Conservation (phyloP, 83 land plant genomes). For the Diphasiastrum complanatum region DNA sequence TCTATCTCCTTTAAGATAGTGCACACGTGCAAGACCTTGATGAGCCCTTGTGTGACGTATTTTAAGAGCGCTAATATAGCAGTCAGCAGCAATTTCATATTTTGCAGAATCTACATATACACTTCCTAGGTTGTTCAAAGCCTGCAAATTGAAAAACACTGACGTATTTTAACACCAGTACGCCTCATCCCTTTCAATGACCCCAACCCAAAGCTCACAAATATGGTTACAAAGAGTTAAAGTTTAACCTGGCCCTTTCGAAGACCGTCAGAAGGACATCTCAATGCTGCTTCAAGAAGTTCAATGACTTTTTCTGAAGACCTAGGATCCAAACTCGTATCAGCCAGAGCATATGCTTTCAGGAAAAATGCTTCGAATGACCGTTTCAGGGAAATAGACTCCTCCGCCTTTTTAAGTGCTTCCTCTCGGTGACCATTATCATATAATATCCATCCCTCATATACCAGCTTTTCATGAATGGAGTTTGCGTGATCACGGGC, state of each 20-base stretch:
- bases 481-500: conserved; percentile 65
- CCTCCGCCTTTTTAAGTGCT: conserved; percentile 80
- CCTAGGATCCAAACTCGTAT: conserved; percentile 54
- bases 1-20: conserved; percentile 66
- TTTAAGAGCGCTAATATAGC: conserved; percentile 77
- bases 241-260: conserved; percentile 85
- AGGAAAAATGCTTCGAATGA: conserved; percentile 90
- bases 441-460: conserved; percentile 95
- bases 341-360: conserved; percentile 87
- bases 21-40: conserved; percentile 93
- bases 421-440: conserved; percentile 91
- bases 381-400: conserved; percentile 69
- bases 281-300: conserved; percentile 80
- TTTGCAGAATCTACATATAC: conserved; percentile 82
- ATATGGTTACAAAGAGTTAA: conserved; percentile 1
- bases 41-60: conserved; percentile 97
- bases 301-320: conserved; percentile 59
- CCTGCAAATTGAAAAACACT: conserved; percentile 42
- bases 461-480: conserved; percentile 74
- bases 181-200: neutral
- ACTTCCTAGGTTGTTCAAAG: conserved; percentile 83
- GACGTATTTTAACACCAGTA: neutral
- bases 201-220: neutral
- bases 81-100: conserved; percentile 73
- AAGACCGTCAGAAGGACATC: conserved; percentile 93